Conservation (phyloP, 345 rosid genomes). For the Balakata baccata region DNA sequence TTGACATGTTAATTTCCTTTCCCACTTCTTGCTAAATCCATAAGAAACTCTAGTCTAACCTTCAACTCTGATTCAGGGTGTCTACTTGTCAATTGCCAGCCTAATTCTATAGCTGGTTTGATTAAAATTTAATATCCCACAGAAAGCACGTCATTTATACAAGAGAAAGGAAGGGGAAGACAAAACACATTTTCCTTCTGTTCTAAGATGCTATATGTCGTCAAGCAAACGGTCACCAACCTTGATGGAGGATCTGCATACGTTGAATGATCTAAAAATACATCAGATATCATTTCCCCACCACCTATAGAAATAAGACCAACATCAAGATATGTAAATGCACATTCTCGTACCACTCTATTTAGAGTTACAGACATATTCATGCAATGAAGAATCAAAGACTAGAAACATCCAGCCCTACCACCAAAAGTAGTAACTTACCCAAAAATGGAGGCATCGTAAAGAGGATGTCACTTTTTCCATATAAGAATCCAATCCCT, state of each 20-base stretch:
- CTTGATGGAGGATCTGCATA: conserved; percentile 94
- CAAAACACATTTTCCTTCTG: neutral
- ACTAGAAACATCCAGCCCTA: neutral
- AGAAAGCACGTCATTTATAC: too few species aligned
- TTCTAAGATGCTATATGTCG: neutral
- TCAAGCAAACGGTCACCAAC: conserved; percentile 36
- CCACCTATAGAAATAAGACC: conserved; percentile 54
- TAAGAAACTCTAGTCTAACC: neutral
- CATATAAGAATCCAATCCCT: conserved; percentile 96
- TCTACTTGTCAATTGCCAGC: neutral
- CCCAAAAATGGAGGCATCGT: conserved; percentile 96
- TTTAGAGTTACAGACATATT: neutral
- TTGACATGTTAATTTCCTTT: too few species aligned
- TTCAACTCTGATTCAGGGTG: neutral
- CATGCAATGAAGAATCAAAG: neutral
- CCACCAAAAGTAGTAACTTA: conserved; percentile 27
- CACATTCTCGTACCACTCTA: neutral
- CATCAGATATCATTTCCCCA: conserved; percentile 96
- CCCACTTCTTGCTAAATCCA: too few species aligned
- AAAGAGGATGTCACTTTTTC: conserved; percentile 63
- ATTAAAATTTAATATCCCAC: neutral
- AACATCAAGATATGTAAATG: neutral
- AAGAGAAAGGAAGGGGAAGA: neutral
- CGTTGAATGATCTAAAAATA: conserved; percentile 87
- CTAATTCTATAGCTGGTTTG: neutral